A percentile compares a stretch with the other conserved stretches of the same genome.
These are phyloP conservation scores for Phytophthora pistaciae DNA, from an alignment of 352 stramenopile species.

Conservation along the genomic window DNA sequence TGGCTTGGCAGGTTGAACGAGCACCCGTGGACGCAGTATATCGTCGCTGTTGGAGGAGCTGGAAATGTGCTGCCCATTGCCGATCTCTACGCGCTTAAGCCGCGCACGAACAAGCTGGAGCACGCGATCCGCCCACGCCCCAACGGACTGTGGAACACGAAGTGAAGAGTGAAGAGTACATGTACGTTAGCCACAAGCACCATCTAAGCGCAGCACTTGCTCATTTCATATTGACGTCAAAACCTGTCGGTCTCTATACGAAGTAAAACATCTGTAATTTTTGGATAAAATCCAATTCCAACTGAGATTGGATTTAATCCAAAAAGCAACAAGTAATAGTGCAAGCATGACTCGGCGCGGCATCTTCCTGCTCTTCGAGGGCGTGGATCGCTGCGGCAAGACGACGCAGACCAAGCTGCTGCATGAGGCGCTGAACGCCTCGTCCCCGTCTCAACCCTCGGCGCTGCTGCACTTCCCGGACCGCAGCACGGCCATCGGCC, in stretches of 20 bases:
- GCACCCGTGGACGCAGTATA: background rate
- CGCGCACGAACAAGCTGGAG: background rate
- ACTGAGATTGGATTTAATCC: too few relatives aligned
- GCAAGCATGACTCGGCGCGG: conserved; percentile 83
- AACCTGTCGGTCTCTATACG: background rate
- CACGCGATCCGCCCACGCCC: background rate
- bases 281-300: too few relatives aligned
- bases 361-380: conserved; percentile 99
- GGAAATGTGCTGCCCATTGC: background rate
- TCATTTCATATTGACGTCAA: too few relatives aligned
- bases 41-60: background rate
- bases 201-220: too few relatives aligned
- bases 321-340: too few relatives aligned
- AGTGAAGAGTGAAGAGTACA: background rate
- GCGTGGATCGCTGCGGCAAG: conserved; percentile 99
- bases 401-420: conserved; percentile 98
- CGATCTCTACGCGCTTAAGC: background rate
- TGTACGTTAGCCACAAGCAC: background rate
- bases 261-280: too few relatives aligned
- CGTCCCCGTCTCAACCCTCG: conserved; percentile 18
- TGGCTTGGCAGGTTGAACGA: background rate
- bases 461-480: conserved; percentile 86
- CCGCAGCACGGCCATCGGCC: conserved; percentile 92
- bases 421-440: conserved; percentile 63
- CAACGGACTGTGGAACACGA: background rate